Evolutionary conservation across 768 basidiomycete genomes (phyloP).

Genomic region (Hygrocybe punicea): DNA sequence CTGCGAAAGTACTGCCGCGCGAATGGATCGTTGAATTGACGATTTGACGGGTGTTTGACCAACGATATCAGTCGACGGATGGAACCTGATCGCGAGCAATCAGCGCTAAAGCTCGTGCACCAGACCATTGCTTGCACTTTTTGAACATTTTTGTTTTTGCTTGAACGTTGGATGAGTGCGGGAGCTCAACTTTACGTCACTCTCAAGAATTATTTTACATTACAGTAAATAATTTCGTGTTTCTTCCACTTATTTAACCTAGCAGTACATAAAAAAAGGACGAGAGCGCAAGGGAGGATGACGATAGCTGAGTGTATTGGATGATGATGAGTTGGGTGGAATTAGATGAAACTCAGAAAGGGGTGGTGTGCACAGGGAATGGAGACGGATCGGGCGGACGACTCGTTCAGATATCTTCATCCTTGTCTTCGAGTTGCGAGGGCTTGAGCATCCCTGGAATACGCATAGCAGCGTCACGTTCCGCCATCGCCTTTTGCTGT

Average conservation of each 20-base stretch:
- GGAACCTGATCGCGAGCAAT: slow-evolving; percentile 49
- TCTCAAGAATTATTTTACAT: background rate
- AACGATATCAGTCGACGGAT: slow-evolving; percentile 74
- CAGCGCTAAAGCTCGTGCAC: background rate
- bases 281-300: slow-evolving; percentile 12
- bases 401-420: slow-evolving; percentile 11
- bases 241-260: slow-evolving; percentile 18
- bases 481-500: slow-evolving; percentile 72
- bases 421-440: slow-evolving; percentile 85
- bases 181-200: background rate
- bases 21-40: slow-evolving; percentile 87
- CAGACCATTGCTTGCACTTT: slow-evolving; percentile 45
- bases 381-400: background rate
- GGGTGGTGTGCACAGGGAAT: background rate
- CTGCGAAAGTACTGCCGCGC: slow-evolving; percentile 73
- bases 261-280: slow-evolving; percentile 43
- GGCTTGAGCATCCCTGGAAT: slow-evolving; percentile 99
- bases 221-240: slow-evolving; percentile 3
- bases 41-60: slow-evolving; percentile 90
- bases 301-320: slow-evolving; percentile 14
- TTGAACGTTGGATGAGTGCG: background rate
- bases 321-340: background rate
- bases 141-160: slow-evolving; percentile 56
- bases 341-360: background rate
- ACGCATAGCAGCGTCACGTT: slow-evolving; percentile 84